A percentile compares a stretch with the other conserved stretches of the same genome.
Evolutionary conservation across 208 protist genomes (phyloP).

Genomic region (Leishmania amazonensis): DNA sequence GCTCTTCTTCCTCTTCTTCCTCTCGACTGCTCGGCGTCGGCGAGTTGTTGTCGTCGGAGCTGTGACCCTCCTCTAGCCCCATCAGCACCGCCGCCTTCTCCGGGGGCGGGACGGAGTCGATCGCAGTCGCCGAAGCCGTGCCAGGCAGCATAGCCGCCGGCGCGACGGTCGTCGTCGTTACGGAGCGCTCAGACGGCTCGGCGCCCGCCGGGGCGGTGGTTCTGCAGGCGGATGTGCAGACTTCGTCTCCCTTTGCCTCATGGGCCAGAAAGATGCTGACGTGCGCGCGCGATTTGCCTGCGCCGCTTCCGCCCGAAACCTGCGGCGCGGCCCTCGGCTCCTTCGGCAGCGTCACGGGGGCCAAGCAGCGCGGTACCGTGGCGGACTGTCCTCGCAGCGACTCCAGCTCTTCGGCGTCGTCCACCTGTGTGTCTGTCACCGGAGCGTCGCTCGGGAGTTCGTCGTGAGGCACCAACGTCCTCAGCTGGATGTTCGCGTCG

Average conservation of each 20-base stretch:
- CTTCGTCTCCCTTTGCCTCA: background rate
- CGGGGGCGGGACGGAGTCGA: background rate
- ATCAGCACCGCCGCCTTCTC: constrained; percentile 14
- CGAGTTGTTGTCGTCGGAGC: constrained; percentile 32
- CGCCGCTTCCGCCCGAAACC: background rate
- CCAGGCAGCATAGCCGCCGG: background rate
- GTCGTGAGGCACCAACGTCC: constrained; percentile 5
- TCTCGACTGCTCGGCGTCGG: constrained; percentile 32
- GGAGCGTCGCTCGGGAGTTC: background rate
- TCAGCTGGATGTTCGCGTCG: constrained; percentile 17
- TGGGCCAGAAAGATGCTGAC: background rate
- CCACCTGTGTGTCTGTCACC: constrained; percentile 28
- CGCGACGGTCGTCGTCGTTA: background rate
- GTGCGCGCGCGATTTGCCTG: background rate
- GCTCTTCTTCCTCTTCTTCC: constrained; percentile 19
- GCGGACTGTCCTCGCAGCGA: constrained; percentile 43
- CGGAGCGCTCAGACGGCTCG: background rate
- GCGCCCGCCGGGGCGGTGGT: background rate
- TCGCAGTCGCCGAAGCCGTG: background rate
- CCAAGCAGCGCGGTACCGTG: constrained; percentile 31
- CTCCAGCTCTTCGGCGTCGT: constrained; percentile 45
- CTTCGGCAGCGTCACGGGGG: constrained; percentile 20
- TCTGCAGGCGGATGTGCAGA: background rate
- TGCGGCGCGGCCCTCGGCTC: background rate
- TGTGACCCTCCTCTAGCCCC: constrained; percentile 24